A percentile compares a stretch with the other conserved stretches of the same genome.
These are phyloP conservation scores for Ceratocystis albifundus DNA, from an alignment of 2,329 filamentous ascomycete species.

Conservation along the genomic window DNA sequence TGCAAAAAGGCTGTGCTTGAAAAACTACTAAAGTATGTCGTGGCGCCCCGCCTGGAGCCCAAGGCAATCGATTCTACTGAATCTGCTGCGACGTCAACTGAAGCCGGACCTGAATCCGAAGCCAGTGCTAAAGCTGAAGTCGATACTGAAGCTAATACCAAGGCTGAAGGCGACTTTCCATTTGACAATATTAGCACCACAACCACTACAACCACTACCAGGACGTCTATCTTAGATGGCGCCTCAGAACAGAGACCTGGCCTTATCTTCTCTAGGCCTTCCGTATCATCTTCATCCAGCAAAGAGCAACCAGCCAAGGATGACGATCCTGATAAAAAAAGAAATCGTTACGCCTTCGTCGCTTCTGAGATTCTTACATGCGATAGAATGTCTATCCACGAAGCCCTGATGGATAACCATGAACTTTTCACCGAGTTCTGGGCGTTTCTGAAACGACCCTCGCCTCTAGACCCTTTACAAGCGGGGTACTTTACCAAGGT, in stretches of 20 bases:
- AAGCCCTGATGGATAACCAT: slow-evolving; percentile 78
- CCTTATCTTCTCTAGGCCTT: slow-evolving; percentile 40
- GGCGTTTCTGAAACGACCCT: slow-evolving; percentile 73
- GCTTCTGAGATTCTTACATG: slow-evolving; percentile 88
- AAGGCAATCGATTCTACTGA: slow-evolving; percentile 40
- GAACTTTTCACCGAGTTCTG: slow-evolving; percentile 73
- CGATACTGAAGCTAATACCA: background rate
- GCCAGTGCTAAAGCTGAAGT: slow-evolving; percentile 30
- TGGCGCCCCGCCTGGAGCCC: slow-evolving; percentile 60
- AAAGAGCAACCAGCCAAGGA: slow-evolving; percentile 41
- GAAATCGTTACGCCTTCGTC: slow-evolving; percentile 87
- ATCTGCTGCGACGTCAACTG: background rate
- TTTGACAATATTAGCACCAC: slow-evolving; percentile 10
- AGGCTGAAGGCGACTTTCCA: slow-evolving; percentile 34
- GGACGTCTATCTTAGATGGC: slow-evolving; percentile 20
- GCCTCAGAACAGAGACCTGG: slow-evolving; percentile 26
- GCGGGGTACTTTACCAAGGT: slow-evolving; percentile 98
- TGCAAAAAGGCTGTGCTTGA: slow-evolving; percentile 77
- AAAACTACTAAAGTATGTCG: slow-evolving; percentile 80
- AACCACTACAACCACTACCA: too few species aligned
- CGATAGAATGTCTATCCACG: slow-evolving; percentile 93
- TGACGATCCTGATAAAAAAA: slow-evolving; percentile 78
- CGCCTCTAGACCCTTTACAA: slow-evolving; percentile 81
- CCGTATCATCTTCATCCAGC: slow-evolving; percentile 42
- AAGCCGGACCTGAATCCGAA: background rate